Conservation (phyloP, 495 filamentous ascomycete species). For the Friedmanniomyces endolithicus region DNA sequence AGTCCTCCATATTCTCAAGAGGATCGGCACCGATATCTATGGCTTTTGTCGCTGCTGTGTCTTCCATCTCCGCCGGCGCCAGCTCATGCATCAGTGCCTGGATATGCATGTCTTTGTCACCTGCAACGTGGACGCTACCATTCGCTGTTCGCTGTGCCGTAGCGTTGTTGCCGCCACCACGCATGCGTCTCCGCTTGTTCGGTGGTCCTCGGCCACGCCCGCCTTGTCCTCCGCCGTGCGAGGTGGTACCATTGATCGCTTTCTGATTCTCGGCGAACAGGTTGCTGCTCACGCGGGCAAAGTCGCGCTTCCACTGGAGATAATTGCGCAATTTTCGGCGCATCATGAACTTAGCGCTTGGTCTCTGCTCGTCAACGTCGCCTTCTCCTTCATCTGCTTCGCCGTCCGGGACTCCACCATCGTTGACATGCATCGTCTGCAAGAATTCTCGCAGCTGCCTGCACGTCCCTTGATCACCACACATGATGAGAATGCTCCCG, state of each 20-base stretch:
- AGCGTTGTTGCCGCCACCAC: slow-evolving; percentile 58
- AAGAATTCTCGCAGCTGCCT: slow-evolving; percentile 84
- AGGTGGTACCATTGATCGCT: slow-evolving; percentile 51
- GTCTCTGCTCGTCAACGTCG: slow-evolving; percentile 31
- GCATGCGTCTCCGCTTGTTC: slow-evolving; percentile 80
- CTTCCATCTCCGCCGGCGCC: slow-evolving; percentile 51
- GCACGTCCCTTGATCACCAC: slow-evolving; percentile 75
- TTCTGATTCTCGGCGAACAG: slow-evolving; percentile 70
- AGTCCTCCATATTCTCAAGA: slow-evolving; percentile 71
- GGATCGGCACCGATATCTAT: slow-evolving; percentile 64
- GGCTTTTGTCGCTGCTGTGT: slow-evolving; percentile 43
- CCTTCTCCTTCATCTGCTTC: slow-evolving; percentile 25
- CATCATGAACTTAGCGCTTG: slow-evolving; percentile 80
- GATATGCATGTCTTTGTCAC: slow-evolving; percentile 68
- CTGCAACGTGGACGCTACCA: slow-evolving; percentile 61
- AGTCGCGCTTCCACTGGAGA: slow-evolving; percentile 81
- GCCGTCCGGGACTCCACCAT: slow-evolving; percentile 20
- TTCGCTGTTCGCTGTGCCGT: slow-evolving; percentile 45
- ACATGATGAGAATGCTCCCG: slow-evolving; percentile 88
- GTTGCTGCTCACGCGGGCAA: slow-evolving; percentile 66
- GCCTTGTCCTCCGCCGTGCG: slow-evolving; percentile 35
- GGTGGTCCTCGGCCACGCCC: slow-evolving; percentile 55
- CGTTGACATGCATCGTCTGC: slow-evolving; percentile 54
- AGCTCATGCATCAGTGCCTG: slow-evolving; percentile 53
- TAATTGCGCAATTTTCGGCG: slow-evolving; percentile 75